Base-by-base conservation (phyloP, 306 rosid genomes). In the Begonia fuchsioides region DNA sequence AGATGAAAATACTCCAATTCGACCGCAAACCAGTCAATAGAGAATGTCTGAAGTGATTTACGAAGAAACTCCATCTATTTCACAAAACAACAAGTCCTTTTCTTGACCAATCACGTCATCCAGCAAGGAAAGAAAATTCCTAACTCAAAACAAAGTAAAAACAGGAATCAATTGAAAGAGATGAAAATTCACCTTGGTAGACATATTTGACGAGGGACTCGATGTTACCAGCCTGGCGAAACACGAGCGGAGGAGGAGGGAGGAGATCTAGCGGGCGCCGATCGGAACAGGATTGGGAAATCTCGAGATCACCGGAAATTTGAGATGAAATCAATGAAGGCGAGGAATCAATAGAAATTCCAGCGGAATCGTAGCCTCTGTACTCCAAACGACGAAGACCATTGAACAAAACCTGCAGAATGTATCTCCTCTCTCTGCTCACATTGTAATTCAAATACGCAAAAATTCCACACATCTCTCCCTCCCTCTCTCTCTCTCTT, bases 301-400 rank as follows among this genome's bases (percentile, higher is more conserved):
- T 44, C 63, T 47, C 47, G 35, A 50, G 63, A 68, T 72, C 68
- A 32, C 44, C 14, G 44, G 53, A 58, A 60, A 20, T n/a, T 5
- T 39, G 47, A 15, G 71, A 41, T 40, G 61, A 45, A 58, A 48
- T 20, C 32, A 55, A 58, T 56, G 60, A 48, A 58, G 60, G 44
- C 17, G 67, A 64, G 14, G 81, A 72, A 60, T 85, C 95, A 47
- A 90, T 68, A 52, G 87, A 82, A 57, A 90, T 75, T 32, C 98
- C 98, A 3, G 98, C 94, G 8, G 98, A 90, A 77, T 85, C 98
- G 52, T 85, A 90, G 43, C 98, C 98, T 3, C 98, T 68, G 55
- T 85, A 90, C 53, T 85, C 98, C 70, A 90, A 65, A 44, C 98
- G 74, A 53, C 95, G 64, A 6, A 85, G 67, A 3, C 95, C 98